Evolutionary conservation across 1,284 basidiomycete genomes (phyloP), one percentile per base, ranked within the genome.

Genomic region (Inonotus hispidus): DNA sequence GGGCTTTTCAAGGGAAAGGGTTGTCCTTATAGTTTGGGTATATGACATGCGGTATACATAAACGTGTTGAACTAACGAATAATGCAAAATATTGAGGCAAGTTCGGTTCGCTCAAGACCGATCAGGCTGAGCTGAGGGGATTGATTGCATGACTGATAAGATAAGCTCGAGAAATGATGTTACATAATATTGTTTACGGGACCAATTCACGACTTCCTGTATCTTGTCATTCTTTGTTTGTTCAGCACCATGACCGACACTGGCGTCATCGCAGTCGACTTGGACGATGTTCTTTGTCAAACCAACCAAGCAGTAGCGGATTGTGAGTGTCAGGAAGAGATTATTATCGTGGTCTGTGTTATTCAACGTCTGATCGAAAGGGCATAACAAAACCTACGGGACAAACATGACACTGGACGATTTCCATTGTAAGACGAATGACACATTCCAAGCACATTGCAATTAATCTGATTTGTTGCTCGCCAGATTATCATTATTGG

Each of bases 221-320:
- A n/a, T 21, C 11, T 32, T 50, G 19, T 7, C n/a, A 43, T n/a
- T 6, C 19, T 21, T 21, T 43, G 7, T 6, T 16, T 21, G 7
- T n/a, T 3, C 13, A 19, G 25, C 27, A 54, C 29, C 32, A 58
- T 59, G 61, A 32, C 61, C 16, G 57, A 53, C 10, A 4, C 4
- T 14, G 21, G 53, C 2, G 71, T 85, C 53, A 86, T 92, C 68
- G 87, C 87, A 3, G 76, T 90, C 43, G 90, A 92, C 73, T 73
- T 91, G 63, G 90, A 92, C 67, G 90, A 92, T 75, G 90, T 92
- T 3, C 72, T 92, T 56, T 79, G 84, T 65, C 75, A 83, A 68
- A 92, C 89, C 2, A 93, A 92, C 71, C 67, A 72, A 53, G 76
- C 76, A 14, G 81, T 91, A 11, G 82, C 84, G 3, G 72, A 83